phyloP scores from a whole-genome alignment of 1,284 basidiomycete genomes.

The Apiotrichum sp. region DNA sequence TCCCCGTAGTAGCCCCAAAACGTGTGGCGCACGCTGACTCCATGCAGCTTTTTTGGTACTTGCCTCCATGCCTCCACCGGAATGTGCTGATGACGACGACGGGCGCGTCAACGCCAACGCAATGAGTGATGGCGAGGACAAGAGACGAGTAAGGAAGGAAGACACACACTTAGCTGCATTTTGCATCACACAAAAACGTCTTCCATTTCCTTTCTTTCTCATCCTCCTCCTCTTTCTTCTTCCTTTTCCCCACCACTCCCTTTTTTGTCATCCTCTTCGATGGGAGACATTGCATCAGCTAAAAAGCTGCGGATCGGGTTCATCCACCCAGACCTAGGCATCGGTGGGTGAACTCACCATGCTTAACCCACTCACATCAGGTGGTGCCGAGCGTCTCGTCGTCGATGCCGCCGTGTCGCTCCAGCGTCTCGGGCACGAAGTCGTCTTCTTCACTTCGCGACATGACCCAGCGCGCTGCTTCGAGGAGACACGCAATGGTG shows the following conservation, averaged over 20 bases:
- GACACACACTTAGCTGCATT: too few relatives aligned
- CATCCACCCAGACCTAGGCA: constrained; percentile 91
- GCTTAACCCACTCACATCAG: constrained; percentile 48
- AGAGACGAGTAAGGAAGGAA: too few relatives aligned
- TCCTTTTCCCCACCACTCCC: neutral
- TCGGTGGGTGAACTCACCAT: constrained; percentile 56
- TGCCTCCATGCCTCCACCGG: too few relatives aligned
- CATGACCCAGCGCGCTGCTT: constrained; percentile 81
- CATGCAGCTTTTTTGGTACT: too few relatives aligned
- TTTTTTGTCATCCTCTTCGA: too few relatives aligned
- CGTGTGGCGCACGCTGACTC: too few relatives aligned
- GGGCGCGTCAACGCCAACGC: too few relatives aligned
- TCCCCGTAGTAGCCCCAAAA: too few relatives aligned
- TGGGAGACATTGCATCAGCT: neutral
- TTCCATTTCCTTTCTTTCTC: too few relatives aligned
- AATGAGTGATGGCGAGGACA: too few relatives aligned
- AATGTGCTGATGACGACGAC: too few relatives aligned
- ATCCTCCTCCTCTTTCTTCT: neutral
- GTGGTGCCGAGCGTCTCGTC: constrained; percentile 88
- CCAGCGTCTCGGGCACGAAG: constrained; percentile 73
- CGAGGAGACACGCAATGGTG: constrained; percentile 82
- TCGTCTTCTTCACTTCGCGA: constrained; percentile 91
- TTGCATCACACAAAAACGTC: too few relatives aligned
- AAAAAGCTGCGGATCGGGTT: constrained; percentile 62
- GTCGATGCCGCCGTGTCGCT: constrained; percentile 92